Conservation (phyloP, 1,139 yeast genomes). For the Taphrina pruni region DNA sequence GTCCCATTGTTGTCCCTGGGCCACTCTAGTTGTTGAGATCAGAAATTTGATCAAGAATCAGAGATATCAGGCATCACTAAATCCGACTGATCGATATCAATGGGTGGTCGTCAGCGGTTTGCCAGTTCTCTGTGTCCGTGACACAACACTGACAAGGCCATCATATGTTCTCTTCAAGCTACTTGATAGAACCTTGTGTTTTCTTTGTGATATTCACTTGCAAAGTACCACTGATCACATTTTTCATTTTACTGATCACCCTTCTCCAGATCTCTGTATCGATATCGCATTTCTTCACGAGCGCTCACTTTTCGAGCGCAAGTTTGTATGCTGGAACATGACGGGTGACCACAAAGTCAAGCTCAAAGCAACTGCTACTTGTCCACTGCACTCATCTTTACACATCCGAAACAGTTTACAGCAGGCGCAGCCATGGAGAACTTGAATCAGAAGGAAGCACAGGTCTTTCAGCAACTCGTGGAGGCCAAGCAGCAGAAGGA, state of each 20-base stretch:
- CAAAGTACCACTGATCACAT: neutral
- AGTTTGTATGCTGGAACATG: neutral
- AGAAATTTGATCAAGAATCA: too few relatives aligned
- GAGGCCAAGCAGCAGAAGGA: slow-evolving; percentile 99
- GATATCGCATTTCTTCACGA: slow-evolving; percentile 1
- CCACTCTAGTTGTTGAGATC: too few relatives aligned
- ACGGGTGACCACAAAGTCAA: neutral
- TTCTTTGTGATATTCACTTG: neutral
- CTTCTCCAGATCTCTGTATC: neutral
- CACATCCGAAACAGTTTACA: too few relatives aligned
- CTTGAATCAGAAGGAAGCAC: slow-evolving; percentile 84
- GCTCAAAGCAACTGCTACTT: neutral
- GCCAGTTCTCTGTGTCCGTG: too few relatives aligned
- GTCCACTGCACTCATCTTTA: too few relatives aligned
- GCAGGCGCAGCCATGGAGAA: slow-evolving; percentile 52
- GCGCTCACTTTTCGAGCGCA: neutral
- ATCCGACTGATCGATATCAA: too few relatives aligned
- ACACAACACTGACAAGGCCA: too few relatives aligned
- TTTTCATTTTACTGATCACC: neutral
- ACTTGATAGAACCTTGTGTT: too few relatives aligned
- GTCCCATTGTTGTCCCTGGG: too few relatives aligned
- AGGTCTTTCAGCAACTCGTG: slow-evolving; percentile 90
- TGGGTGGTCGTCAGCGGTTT: too few relatives aligned
- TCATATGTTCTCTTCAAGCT: too few relatives aligned
- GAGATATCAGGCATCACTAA: too few relatives aligned